A percentile compares a stretch with the other conserved stretches of the same genome.
phyloP scores from a whole-genome alignment of 73 alveolate species.

The Breviolum minutum region DNA sequence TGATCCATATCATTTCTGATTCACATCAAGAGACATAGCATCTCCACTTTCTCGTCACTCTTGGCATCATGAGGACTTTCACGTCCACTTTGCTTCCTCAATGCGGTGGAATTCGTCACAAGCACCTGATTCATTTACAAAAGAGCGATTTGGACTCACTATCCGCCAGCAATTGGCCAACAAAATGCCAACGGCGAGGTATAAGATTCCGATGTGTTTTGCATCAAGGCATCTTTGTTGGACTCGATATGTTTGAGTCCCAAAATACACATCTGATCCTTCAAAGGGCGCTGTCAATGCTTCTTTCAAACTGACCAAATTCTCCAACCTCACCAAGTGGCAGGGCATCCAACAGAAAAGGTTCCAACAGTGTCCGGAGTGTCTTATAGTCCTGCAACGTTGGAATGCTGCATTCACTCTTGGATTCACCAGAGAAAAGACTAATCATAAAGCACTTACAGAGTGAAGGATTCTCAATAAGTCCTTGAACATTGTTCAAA shows the following conservation, averaged over 20 bases:
- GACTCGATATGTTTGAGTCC: no score
- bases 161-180: no score
- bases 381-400: neutral
- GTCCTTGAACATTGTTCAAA: no score
- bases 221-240: no score
- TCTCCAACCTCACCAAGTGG: neutral
- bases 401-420: neutral
- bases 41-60: constrained; percentile 35
- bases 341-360: constrained; percentile 61
- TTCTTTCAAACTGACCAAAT: neutral
- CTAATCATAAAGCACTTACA: neutral
- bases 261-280: no score
- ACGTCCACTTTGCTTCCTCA: constrained; percentile 33
- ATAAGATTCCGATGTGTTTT: no score
- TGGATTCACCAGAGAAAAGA: neutral
- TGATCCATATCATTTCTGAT: neutral
- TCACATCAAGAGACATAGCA: neutral
- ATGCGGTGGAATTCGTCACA: no score
- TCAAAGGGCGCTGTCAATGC: neutral
- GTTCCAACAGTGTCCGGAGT: constrained; percentile 27
- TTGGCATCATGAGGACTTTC: constrained; percentile 29
- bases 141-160: no score
- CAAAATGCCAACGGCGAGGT: no score
- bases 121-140: no score
- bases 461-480: neutral